phyloP scores from a whole-genome alignment of 208 protist genomes.

The Acanthamoeba culbertsoni region DNA sequence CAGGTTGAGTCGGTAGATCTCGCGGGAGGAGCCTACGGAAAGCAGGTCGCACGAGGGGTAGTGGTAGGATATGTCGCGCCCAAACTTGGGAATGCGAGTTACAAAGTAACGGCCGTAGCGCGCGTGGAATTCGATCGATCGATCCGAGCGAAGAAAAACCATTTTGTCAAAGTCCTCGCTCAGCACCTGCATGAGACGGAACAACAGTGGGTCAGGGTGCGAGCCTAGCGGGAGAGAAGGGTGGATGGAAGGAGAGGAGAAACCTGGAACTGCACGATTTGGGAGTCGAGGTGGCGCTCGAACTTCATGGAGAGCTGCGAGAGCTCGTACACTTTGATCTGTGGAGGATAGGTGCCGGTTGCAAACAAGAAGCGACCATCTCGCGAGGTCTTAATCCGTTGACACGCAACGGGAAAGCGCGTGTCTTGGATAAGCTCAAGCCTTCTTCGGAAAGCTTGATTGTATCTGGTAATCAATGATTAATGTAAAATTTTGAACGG shows the following conservation, averaged over 20 bases:
- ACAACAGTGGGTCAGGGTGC: neutral
- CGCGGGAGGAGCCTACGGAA: constrained; percentile 42
- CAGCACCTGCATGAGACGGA: constrained; percentile 62
- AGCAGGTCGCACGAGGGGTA: constrained; percentile 69
- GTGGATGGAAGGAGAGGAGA: neutral
- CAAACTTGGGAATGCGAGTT: constrained; percentile 72
- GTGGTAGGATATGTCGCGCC: constrained; percentile 72
- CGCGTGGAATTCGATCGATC: constrained; percentile 82
- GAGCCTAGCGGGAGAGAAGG: neutral
- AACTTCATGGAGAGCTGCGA: constrained; percentile 82
- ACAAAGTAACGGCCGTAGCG: constrained; percentile 79
- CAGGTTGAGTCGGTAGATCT: constrained; percentile 71
- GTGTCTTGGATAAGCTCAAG: constrained; percentile 77
- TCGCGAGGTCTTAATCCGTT: constrained; percentile 20
- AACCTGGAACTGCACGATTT: constrained; percentile 74
- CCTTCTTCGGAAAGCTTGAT: constrained; percentile 44
- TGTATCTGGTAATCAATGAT: neutral
- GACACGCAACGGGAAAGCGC: constrained; percentile 62
- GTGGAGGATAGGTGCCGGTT: constrained; percentile 71
- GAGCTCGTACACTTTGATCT: constrained; percentile 62
- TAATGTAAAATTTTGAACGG: neutral
- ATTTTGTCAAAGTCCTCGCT: constrained; percentile 80
- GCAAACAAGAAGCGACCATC: constrained; percentile 70
- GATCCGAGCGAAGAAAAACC: constrained; percentile 75
- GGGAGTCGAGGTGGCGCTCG: constrained; percentile 76